Conservation (phyloP, 305 asterid species). For the Ajuga reptans region DNA sequence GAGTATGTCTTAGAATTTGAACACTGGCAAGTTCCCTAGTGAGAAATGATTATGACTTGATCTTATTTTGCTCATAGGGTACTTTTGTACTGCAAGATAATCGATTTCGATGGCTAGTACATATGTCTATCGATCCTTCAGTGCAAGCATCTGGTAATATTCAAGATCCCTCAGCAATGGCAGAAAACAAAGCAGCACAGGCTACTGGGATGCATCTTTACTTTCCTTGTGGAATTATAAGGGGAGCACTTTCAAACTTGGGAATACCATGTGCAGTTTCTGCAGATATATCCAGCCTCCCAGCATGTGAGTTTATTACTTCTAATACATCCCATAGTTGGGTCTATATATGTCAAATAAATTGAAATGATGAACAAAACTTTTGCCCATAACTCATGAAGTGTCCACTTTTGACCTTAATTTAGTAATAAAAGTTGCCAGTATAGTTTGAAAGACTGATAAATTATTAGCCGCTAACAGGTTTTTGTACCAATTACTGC, state of each 20-base stretch:
- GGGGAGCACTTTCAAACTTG: constrained; percentile 97
- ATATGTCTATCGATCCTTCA: constrained; percentile 75
- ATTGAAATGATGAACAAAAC: constrained; percentile 2
- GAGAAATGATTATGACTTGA: constrained; percentile 2
- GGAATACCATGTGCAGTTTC: constrained; percentile 99
- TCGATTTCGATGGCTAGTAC: constrained; percentile 82
- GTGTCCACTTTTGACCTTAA: neutral
- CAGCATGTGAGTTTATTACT: constrained; percentile 65
- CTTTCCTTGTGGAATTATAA: constrained; percentile 94
- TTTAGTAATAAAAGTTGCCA: neutral
- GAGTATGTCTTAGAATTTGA: constrained; percentile 47
- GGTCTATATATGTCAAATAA: neutral
- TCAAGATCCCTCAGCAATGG: constrained; percentile 94
- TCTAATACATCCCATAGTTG: neutral
- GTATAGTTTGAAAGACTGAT: neutral
- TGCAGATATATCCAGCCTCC: constrained; percentile 86
- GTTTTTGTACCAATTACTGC: neutral
- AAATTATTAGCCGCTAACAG: neutral
- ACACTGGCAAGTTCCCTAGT: neutral
- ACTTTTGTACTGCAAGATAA: constrained; percentile 96
- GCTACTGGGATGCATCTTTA: constrained; percentile 94
- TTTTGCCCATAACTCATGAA: neutral
- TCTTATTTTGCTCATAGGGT: constrained; percentile 46
- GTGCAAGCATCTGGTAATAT: constrained; percentile 55
- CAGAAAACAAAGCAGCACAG: constrained; percentile 78